These are phyloP conservation scores for Mallotus repandus DNA, from an alignment of 441 rosid species.

Conservation along the genomic window DNA sequence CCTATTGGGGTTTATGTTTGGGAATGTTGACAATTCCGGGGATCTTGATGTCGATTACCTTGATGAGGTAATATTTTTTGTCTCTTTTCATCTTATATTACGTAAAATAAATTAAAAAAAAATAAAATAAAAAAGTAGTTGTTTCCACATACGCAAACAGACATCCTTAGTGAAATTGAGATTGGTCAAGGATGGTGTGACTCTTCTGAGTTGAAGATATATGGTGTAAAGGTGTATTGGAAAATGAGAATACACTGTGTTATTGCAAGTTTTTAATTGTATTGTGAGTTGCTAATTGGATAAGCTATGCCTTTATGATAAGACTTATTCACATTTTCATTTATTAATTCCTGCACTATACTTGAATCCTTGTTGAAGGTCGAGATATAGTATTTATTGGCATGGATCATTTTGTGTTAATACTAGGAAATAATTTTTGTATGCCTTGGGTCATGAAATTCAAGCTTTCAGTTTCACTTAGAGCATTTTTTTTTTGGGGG, in stretches of 20 bases:
- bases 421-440: neutral
- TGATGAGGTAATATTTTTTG: constrained; percentile 63
- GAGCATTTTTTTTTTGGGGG: neutral
- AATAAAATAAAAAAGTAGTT: neutral
- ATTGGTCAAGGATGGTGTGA: neutral
- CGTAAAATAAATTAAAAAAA: neutral
- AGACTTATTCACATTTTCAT: neutral
- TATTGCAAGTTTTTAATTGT: neutral
- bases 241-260: neutral
- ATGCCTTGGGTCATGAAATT: neutral
- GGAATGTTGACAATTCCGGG: constrained; percentile 91
- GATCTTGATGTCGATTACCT: constrained; percentile 98
- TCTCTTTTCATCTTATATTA: constrained; percentile 8
- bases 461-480: neutral
- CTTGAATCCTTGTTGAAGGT: neutral
- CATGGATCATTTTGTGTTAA: neutral
- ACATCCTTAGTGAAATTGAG: neutral
- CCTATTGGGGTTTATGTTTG: constrained; percentile 89
- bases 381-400: neutral
- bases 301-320: neutral
- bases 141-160: neutral
- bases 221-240: neutral
- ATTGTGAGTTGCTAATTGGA: neutral
- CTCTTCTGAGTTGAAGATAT: neutral
- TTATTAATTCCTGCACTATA: neutral